Evolutionary conservation across 164 flowering plant genomes (phyloP), one percentile per base, ranked within the genome.

Genomic region (Piper longum): DNA sequence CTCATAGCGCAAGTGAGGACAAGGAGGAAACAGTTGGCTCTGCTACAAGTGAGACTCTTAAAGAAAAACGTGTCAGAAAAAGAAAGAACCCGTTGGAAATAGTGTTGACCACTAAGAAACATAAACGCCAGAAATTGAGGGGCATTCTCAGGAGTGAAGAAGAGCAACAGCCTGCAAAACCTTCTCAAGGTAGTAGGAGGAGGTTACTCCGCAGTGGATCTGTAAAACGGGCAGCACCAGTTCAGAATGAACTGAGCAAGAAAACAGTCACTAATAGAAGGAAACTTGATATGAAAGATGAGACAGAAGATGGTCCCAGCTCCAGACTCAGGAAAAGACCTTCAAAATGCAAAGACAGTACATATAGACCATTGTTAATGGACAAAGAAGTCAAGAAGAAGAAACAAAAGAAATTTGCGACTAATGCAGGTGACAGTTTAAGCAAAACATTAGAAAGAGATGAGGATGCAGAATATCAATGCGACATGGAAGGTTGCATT

Each of bases 401-500:
- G 67, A 75, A 75, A 64, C 73, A 26, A 48, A 83, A 69, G 68
- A 82, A 76, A 73, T 60, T 66, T 16, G 8, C 54, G 2, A 40
- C 41, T 18, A 57, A 42, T 41, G 26, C 39, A 7, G 17, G 48
- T 13, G 42, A 60, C 48, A 60, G 7, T 16, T 6, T 42, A 16
- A 62, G 9, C n/a, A 48, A 52, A 41, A 57, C 48, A 36, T 63
- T 19, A 43, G 57, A 63, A 59, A 76, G 70, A 56, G 81, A 77
- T 57, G 86, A 72, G 56, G 90, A 77, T 64, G 82, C 59, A 41
- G 87, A 79, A 44, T 84, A 79, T 71, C 76, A 59, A 54, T 95
- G 99, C 69, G 84, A 95, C 61, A 64, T 95, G 64, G 99, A 95
- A 16, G 96, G 93, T 0, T 95, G 99, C 81, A 71, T 72, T 40